phyloP scores from a whole-genome alignment of 2,329 filamentous ascomycete genomes.

The Colletotrichum godetiae region DNA sequence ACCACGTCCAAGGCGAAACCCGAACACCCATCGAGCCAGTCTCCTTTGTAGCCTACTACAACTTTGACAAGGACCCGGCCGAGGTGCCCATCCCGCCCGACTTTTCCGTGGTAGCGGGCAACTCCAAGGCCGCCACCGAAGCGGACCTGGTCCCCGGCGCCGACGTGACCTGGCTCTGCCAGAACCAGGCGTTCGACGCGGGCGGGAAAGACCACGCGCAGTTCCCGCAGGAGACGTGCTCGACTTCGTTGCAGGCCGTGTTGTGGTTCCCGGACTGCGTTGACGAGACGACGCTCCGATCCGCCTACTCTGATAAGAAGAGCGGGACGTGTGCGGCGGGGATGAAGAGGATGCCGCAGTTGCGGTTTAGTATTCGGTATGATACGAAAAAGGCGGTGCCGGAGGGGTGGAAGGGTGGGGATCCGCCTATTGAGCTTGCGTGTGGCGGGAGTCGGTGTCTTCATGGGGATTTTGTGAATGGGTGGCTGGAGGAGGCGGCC shows the following conservation, averaged over 20 bases:
- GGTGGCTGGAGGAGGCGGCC: slow-evolving; percentile 54
- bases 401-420: slow-evolving; percentile 55
- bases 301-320: slow-evolving; percentile 32
- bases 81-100: slow-evolving; percentile 58
- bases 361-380: slow-evolving; percentile 59
- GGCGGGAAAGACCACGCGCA: slow-evolving; percentile 24
- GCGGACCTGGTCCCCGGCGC: slow-evolving; percentile 26
- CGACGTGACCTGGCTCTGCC: slow-evolving; percentile 33
- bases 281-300: slow-evolving; percentile 34
- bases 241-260: slow-evolving; percentile 39
- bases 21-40: slow-evolving; percentile 50
- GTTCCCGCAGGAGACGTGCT: slow-evolving; percentile 40
- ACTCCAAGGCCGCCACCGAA: slow-evolving; percentile 48
- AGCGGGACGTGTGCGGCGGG: slow-evolving; percentile 48
- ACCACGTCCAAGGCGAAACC: slow-evolving; percentile 50
- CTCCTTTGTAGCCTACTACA: slow-evolving; percentile 59
- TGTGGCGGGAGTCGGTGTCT: slow-evolving; percentile 52
- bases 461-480: slow-evolving; percentile 59
- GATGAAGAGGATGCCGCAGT: slow-evolving; percentile 58
- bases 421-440: slow-evolving; percentile 56
- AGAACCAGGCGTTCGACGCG: slow-evolving; percentile 23
- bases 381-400: slow-evolving; percentile 54
- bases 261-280: slow-evolving; percentile 41
- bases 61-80: slow-evolving; percentile 48
- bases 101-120: slow-evolving; percentile 54